Evolutionary conservation across 495 filamentous ascomycete species (phyloP).

Genomic region (Xylaria nigripes): DNA sequence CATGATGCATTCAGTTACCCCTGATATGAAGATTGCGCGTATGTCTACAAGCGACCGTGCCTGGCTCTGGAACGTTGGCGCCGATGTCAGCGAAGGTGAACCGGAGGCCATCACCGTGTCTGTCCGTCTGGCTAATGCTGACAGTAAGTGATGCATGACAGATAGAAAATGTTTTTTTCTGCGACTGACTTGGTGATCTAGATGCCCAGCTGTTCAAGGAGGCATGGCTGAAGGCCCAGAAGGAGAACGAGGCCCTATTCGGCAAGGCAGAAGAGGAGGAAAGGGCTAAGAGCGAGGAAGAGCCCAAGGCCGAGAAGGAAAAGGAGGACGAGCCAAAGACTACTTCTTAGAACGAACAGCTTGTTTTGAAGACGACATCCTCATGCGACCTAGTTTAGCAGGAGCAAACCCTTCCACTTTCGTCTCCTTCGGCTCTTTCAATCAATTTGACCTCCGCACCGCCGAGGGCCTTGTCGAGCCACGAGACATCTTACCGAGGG

Average conservation of each 20-base stretch:
- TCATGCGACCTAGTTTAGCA: background rate
- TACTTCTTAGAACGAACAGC: slow-evolving; percentile 13
- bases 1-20: slow-evolving; percentile 59
- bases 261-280: slow-evolving; percentile 22
- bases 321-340: slow-evolving; percentile 19
- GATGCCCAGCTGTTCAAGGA: slow-evolving; percentile 98
- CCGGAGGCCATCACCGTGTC: slow-evolving; percentile 93
- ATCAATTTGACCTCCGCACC: background rate
- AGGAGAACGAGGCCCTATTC: slow-evolving; percentile 90
- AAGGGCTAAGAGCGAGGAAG: slow-evolving; percentile 13
- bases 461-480: background rate
- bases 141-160: slow-evolving; percentile 58
- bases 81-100: slow-evolving; percentile 97
- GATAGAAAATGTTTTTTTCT: background rate
- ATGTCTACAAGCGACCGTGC: slow-evolving; percentile 96
- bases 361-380: background rate
- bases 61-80: slow-evolving; percentile 99
- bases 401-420: background rate
- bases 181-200: slow-evolving; percentile 27
- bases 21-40: slow-evolving; percentile 96
- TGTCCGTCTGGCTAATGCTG: slow-evolving; percentile 95
- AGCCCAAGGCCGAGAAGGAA: slow-evolving; percentile 21
- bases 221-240: slow-evolving; percentile 93
- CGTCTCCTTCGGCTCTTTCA: slow-evolving; percentile 1
- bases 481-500: background rate